These are phyloP conservation scores for Termitomyces sp. DNA, from an alignment of 768 basidiomycete species.

Conservation along the genomic window DNA sequence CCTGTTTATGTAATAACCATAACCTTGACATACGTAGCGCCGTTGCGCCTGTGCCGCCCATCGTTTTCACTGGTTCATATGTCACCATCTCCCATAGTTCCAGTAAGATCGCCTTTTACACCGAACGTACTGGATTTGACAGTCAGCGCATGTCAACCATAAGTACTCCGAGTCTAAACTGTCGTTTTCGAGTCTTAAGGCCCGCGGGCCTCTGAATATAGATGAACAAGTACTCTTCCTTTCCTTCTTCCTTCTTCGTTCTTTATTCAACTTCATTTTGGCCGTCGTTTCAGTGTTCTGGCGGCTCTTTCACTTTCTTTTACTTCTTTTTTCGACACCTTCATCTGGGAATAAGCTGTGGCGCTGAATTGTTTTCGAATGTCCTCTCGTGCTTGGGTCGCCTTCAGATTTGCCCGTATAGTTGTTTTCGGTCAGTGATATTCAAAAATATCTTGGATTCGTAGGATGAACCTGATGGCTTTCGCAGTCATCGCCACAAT, in stretches of 20 bases:
- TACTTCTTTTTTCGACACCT: conserved; percentile 15
- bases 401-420: conserved; percentile 30
- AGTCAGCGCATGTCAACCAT: conserved; percentile 7
- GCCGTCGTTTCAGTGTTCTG: conserved; percentile 24
- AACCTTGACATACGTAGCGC: too few species aligned
- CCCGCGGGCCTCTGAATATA: not conserved
- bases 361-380: conserved; percentile 15
- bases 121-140: not conserved
- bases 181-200: not conserved
- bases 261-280: conserved; percentile 9
- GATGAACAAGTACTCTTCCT: not conserved
- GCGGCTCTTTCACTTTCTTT: conserved; percentile 19
- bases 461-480: not conserved
- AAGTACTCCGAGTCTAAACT: not conserved
- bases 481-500: conserved; percentile 27
- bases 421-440: conserved; percentile 27
- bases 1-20: too few species aligned
- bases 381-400: conserved; percentile 23
- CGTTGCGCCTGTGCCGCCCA: not conserved
- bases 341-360: conserved; percentile 9
- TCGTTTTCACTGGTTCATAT: not conserved
- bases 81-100: not conserved
- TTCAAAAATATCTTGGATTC: conserved; percentile 8
- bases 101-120: too few species aligned
- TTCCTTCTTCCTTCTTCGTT: conserved; percentile 16